Conservation (phyloP, 2,329 filamentous ascomycete genomes). For the Pseudopyricularia cyperi region DNA sequence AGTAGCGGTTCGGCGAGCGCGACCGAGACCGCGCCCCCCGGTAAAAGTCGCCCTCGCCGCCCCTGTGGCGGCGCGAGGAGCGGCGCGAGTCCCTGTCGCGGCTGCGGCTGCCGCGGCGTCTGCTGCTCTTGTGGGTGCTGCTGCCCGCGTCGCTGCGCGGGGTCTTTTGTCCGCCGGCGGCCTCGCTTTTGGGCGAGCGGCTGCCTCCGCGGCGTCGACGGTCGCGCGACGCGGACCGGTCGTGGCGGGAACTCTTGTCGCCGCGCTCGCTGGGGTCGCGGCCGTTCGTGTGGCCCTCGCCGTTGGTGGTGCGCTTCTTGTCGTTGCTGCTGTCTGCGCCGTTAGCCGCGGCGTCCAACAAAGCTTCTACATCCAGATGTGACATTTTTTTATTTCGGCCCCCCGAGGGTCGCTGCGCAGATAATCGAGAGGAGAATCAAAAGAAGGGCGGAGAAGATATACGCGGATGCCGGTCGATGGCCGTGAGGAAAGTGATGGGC, state of each 20-base stretch:
- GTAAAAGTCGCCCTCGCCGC: conserved; percentile 60
- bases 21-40: conserved; percentile 58
- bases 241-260: conserved; percentile 12
- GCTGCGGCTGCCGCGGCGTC: conserved; percentile 66
- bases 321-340: conserved; percentile 37
- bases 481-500: neutral
- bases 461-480: neutral
- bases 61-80: conserved; percentile 60
- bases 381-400: conserved; percentile 32
- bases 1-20: conserved; percentile 53
- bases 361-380: conserved; percentile 72
- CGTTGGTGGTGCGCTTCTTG: conserved; percentile 34
- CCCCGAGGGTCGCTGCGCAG: neutral
- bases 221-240: conserved; percentile 14
- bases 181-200: conserved; percentile 29
- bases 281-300: conserved; percentile 40
- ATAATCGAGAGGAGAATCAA: neutral
- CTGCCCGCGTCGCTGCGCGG: conserved; percentile 45
- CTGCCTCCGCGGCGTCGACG: conserved; percentile 24
- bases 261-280: conserved; percentile 36
- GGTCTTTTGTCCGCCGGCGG: conserved; percentile 44
- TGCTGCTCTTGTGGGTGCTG: conserved; percentile 29
- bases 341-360: conserved; percentile 68
- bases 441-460: neutral
- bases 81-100: conserved; percentile 63